Percentiles rank a stretch among this genome's conserved stretches.
Conservation (phyloP, 345 rosid genomes). For the Ceriops decandra region DNA sequence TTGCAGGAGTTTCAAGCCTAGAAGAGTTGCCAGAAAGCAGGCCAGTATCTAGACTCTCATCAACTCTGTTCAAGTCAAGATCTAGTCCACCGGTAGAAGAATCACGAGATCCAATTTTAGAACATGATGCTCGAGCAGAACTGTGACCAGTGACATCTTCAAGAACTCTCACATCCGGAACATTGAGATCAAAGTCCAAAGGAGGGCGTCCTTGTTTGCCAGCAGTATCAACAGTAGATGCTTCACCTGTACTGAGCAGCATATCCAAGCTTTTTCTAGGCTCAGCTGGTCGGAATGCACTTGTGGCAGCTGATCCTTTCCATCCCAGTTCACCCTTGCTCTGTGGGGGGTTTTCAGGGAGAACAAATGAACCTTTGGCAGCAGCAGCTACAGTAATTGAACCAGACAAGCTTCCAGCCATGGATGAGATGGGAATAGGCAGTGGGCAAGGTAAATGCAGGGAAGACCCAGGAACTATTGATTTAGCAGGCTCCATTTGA, state of each 20-base stretch:
- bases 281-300: constrained; percentile 97
- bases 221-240: constrained; percentile 36
- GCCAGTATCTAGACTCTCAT: constrained; percentile 51
- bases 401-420: constrained; percentile 47
- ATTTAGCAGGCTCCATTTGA: constrained; percentile 38
- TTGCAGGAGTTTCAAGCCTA: constrained; percentile 38
- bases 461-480: constrained; percentile 31
- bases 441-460: constrained; percentile 36
- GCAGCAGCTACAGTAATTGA: constrained; percentile 83
- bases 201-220: constrained; percentile 45
- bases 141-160: constrained; percentile 59
- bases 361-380: constrained; percentile 81
- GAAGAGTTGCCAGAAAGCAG: constrained; percentile 33
- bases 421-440: constrained; percentile 43
- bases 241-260: constrained; percentile 25
- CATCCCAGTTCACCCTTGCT: constrained; percentile 73
- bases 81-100: constrained; percentile 55
- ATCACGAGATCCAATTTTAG: constrained; percentile 32
- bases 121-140: constrained; percentile 33
- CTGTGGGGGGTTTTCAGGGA: constrained; percentile 64
- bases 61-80: constrained; percentile 76
- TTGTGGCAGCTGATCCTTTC: constrained; percentile 98
- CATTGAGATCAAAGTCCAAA: constrained; percentile 78
- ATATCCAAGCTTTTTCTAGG: constrained; percentile 60
- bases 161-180: constrained; percentile 70